Conservation (phyloP, 805 yeast species). For the Jamesozyma hellenica region DNA sequence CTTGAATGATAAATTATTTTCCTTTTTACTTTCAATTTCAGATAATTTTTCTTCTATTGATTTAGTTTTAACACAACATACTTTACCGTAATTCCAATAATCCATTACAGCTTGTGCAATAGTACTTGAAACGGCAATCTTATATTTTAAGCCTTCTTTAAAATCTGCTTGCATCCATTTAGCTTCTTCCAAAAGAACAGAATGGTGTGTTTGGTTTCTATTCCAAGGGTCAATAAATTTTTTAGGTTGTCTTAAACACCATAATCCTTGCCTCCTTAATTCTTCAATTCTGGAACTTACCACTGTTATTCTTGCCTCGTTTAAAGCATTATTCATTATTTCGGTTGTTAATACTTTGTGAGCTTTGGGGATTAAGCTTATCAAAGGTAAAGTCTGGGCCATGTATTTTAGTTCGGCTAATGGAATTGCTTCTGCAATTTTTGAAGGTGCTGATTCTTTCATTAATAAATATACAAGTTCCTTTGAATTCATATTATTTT, state of each 20-base stretch:
- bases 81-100: slow-evolving; percentile 69
- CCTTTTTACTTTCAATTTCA: background rate
- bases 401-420: slow-evolving; percentile 78
- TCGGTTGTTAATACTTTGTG: slow-evolving; percentile 83
- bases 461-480: slow-evolving; percentile 38
- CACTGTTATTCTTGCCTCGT: slow-evolving; percentile 87
- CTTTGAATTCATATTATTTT: slow-evolving; percentile 34
- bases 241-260: slow-evolving; percentile 85
- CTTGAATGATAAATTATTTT: background rate
- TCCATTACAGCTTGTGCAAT: slow-evolving; percentile 67
- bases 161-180: slow-evolving; percentile 78
- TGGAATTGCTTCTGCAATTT: slow-evolving; percentile 49
- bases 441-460: slow-evolving; percentile 45
- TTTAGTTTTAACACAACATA: slow-evolving; percentile 49
- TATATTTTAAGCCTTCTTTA: slow-evolving; percentile 58
- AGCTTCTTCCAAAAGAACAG: slow-evolving; percentile 61
- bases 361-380: slow-evolving; percentile 70
- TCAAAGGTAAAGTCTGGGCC: slow-evolving; percentile 79
- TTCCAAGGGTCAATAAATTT: slow-evolving; percentile 57
- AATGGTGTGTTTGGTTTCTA: slow-evolving; percentile 53
- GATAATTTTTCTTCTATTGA: no score
- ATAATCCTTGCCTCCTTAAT: slow-evolving; percentile 71
- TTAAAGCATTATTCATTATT: slow-evolving; percentile 69
- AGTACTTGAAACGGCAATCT: slow-evolving; percentile 56
- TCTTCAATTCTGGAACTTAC: slow-evolving; percentile 87